phyloP scores from a whole-genome alignment of 805 yeast species.

The Lipomyces sp. region DNA sequence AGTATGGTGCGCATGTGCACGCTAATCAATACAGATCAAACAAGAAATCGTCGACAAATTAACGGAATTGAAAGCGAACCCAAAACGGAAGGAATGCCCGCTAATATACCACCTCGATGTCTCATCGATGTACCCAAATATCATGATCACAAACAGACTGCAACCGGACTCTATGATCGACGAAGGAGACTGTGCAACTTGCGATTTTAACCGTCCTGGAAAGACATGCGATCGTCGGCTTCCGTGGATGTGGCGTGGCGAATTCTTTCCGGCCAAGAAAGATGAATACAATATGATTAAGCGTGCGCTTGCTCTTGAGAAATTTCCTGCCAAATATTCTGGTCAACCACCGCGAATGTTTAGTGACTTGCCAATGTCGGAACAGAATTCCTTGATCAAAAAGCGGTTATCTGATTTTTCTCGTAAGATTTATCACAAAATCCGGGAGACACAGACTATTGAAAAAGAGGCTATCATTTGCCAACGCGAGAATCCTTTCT shows the following conservation, averaged over 20 bases:
- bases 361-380: slow-evolving; percentile 74
- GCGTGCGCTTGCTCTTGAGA: slow-evolving; percentile 77
- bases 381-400: slow-evolving; percentile 76
- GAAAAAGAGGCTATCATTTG: slow-evolving; percentile 93
- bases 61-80: slow-evolving; percentile 62
- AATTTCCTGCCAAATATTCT: slow-evolving; percentile 66
- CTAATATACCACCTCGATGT: slow-evolving; percentile 97
- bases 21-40: slow-evolving; percentile 16
- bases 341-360: slow-evolving; percentile 65
- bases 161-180: slow-evolving; percentile 98
- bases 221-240: slow-evolving; percentile 88
- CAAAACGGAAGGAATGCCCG: slow-evolving; percentile 76
- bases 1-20: not conserved
- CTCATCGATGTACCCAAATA: slow-evolving; percentile 99
- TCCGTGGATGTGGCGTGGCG: slow-evolving; percentile 99
- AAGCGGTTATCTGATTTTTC: slow-evolving; percentile 83
- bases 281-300: slow-evolving; percentile 91
- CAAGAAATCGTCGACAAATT: slow-evolving; percentile 61
- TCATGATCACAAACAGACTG: slow-evolving; percentile 94
- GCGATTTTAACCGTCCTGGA: slow-evolving; percentile 96
- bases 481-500: slow-evolving; percentile 96
- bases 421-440: slow-evolving; percentile 78
- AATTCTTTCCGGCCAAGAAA: slow-evolving; percentile 85
- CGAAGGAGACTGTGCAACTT: slow-evolving; percentile 94
- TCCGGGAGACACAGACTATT: slow-evolving; percentile 79